Evolutionary conservation across 164 flowering plant genomes (phyloP).

Genomic region (Akebia trifoliata): DNA sequence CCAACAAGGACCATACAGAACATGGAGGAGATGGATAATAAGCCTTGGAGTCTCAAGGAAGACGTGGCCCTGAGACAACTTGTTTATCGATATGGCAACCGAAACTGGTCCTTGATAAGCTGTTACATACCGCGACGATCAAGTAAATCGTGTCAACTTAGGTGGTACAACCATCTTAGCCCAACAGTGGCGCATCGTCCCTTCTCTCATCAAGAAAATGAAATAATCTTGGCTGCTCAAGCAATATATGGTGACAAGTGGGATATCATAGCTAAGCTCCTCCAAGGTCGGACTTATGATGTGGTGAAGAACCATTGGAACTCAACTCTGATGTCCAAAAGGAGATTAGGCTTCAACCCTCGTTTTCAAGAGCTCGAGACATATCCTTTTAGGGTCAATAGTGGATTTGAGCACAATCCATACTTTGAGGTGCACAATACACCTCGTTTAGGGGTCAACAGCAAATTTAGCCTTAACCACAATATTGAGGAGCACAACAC

Average conservation of each 20-base stretch:
- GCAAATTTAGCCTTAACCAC: no score
- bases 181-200: constrained; percentile 58
- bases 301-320: constrained; percentile 79
- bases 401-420: no score
- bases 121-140: constrained; percentile 56
- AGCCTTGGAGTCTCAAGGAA: constrained; percentile 72
- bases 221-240: constrained; percentile 49
- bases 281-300: constrained; percentile 64
- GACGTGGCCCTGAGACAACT: constrained; percentile 41
- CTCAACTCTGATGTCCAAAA: no score
- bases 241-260: constrained; percentile 59
- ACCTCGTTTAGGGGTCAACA: no score
- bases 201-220: constrained; percentile 47
- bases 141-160: constrained; percentile 60
- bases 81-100: constrained; percentile 47
- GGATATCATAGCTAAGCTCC: constrained; percentile 61
- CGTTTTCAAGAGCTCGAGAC: no score
- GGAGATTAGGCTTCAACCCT: no score
- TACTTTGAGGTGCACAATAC: no score
- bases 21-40: constrained; percentile 51
- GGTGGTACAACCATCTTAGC: constrained; percentile 74
- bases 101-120: constrained; percentile 68
- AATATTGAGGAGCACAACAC: no score
- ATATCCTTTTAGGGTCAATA: no score
- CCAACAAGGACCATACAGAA: constrained; percentile 1